Evolutionary conservation across 2,329 filamentous ascomycete species (phyloP).

Genomic region (Lasiodiplodia hormozganensis): DNA sequence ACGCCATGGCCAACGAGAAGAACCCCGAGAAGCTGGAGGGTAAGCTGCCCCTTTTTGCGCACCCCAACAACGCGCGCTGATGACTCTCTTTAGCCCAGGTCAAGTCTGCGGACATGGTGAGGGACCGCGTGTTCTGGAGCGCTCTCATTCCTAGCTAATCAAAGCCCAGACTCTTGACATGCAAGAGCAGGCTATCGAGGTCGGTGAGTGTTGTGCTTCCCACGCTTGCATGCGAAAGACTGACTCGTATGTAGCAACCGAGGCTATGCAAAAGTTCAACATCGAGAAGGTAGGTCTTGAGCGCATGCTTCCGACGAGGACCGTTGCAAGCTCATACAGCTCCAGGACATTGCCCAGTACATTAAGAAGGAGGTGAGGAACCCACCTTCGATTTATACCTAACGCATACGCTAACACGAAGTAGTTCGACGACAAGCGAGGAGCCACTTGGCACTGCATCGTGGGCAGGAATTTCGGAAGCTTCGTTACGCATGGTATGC

Average conservation of each 20-base stretch:
- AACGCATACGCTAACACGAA: conserved; percentile 32
- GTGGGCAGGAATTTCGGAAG: conserved; percentile 98
- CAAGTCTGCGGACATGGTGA: conserved; percentile 98
- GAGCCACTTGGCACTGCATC: conserved; percentile 99
- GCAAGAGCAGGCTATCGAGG: conserved; percentile 94
- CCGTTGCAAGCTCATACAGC: conserved; percentile 17
- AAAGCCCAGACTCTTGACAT: conserved; percentile 84
- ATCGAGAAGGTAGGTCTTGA: conserved; percentile 68
- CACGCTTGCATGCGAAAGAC: conserved; percentile 35
- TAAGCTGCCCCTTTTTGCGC: conserved; percentile 47
- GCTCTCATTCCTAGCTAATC: conserved; percentile 12
- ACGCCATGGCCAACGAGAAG: conserved; percentile 48
- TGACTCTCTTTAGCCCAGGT: conserved; percentile 73
- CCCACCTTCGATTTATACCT: neutral
- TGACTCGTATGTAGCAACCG: conserved; percentile 60
- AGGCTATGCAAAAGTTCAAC: conserved; percentile 74
- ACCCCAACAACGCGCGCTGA: conserved; percentile 37
- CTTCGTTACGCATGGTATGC: conserved; percentile 94
- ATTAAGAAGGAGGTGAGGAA: conserved; percentile 84
- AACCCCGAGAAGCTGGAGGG: conserved; percentile 77
- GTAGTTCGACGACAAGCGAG: conserved; percentile 95
- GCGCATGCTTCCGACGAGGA: neutral
- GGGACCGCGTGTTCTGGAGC: neutral
- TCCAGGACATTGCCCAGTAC: conserved; percentile 89
- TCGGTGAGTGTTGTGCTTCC: conserved; percentile 69